phyloP scores from a whole-genome alignment of 1,284 basidiomycete genomes.

The Ceratobasidium sp. region DNA sequence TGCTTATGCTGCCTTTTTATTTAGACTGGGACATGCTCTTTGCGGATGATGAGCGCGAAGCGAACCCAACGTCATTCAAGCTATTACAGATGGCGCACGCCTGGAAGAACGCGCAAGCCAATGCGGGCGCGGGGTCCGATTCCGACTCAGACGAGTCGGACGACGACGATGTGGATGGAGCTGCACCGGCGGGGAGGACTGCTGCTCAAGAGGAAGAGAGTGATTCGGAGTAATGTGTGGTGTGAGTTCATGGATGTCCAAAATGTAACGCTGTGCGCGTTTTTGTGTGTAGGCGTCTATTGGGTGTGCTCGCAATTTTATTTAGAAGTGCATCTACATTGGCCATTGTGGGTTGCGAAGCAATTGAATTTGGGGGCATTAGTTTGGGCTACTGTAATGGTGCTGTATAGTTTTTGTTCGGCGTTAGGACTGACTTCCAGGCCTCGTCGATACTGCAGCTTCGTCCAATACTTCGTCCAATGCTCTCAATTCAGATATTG shows the following conservation, averaged over 20 bases:
- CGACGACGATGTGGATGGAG: slow-evolving; percentile 45
- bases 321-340: no score
- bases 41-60: slow-evolving; percentile 91
- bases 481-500: not conserved
- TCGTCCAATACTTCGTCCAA: not conserved
- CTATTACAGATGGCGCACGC: slow-evolving; percentile 93
- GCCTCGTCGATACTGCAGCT: not conserved
- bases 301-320: not conserved
- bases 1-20: slow-evolving; percentile 27
- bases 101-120: slow-evolving; percentile 68
- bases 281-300: not conserved
- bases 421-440: slow-evolving; percentile 29
- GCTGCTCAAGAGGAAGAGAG: slow-evolving; percentile 1
- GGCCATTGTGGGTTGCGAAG: no score
- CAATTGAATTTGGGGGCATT: no score
- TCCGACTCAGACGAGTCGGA: slow-evolving; percentile 44
- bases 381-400: not conserved
- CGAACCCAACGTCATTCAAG: slow-evolving; percentile 92
- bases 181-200: slow-evolving; percentile 16
- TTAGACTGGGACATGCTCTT: slow-evolving; percentile 94
- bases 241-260: not conserved
- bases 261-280: not conserved
- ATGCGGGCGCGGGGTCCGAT: slow-evolving; percentile 47
- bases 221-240: slow-evolving; percentile 1
- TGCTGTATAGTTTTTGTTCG: slow-evolving; percentile 18